phyloP scores from a whole-genome alignment of 495 filamentous ascomycete genomes.

The Margaritispora aquatica region DNA sequence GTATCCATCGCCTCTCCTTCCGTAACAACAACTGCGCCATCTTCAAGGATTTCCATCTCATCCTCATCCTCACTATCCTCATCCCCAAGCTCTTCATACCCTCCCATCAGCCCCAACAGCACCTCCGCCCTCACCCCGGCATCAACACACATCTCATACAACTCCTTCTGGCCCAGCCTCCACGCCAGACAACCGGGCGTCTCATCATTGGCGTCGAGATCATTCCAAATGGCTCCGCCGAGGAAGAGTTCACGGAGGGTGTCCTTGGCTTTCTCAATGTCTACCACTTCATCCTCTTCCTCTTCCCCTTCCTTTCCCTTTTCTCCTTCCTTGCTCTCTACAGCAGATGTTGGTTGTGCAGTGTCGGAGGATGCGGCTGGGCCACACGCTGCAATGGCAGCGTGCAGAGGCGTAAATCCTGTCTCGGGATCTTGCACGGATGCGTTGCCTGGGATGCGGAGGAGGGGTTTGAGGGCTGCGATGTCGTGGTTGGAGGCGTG shows the following conservation, averaged over 20 bases:
- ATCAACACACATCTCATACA: conserved; percentile 84
- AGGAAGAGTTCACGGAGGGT: conserved; percentile 73
- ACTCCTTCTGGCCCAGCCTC: conserved; percentile 58
- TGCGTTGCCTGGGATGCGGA: conserved; percentile 57
- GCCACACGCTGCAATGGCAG: conserved; percentile 81
- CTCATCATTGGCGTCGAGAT: conserved; percentile 76
- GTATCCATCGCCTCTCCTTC: conserved; percentile 1
- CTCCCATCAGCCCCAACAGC: conserved; percentile 67
- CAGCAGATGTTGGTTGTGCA: background rate
- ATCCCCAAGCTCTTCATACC: conserved; percentile 67
- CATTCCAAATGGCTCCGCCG: conserved; percentile 95
- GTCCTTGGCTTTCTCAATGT: conserved; percentile 49
- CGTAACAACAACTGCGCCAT: conserved; percentile 13
- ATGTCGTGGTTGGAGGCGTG: conserved; percentile 80
- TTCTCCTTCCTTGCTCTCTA: too few species aligned
- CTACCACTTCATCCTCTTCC: conserved; percentile 30
- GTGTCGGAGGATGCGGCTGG: conserved; percentile 21
- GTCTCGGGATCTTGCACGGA: conserved; percentile 80
- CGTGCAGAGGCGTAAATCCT: conserved; percentile 81
- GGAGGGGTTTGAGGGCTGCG: conserved; percentile 61
- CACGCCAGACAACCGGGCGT: conserved; percentile 86
- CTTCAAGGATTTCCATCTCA: conserved; percentile 29
- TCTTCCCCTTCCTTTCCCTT: too few species aligned
- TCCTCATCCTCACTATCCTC: conserved; percentile 54
- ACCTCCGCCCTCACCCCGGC: conserved; percentile 90